A percentile compares a stretch with the other conserved stretches of the same genome.
Conservation (phyloP, 192 early-diverging fungal genomes). For the Umbelopsis ramanniana region DNA sequence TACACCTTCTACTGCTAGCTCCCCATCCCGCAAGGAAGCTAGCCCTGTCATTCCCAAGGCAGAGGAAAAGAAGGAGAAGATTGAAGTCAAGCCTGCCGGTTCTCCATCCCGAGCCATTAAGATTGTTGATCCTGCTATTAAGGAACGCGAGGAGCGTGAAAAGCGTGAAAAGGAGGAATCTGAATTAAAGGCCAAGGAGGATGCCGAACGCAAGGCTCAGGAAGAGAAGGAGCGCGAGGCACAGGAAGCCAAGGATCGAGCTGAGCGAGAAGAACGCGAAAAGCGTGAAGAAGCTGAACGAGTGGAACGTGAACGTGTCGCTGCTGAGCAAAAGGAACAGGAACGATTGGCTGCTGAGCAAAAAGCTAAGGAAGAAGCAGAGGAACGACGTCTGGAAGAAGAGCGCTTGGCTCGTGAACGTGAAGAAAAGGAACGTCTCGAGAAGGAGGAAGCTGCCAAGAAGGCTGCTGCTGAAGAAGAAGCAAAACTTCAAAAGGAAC, state of each 20-base stretch:
- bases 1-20: slow-evolving; percentile 37
- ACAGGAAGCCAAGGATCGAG: slow-evolving; percentile 37
- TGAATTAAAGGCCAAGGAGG: slow-evolving; percentile 36
- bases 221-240: slow-evolving; percentile 36
- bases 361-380: slow-evolving; percentile 34
- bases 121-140: slow-evolving; percentile 57
- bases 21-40: slow-evolving; percentile 23
- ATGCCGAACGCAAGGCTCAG: slow-evolving; percentile 29
- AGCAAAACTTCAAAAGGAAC: slow-evolving; percentile 14
- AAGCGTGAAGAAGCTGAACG: slow-evolving; percentile 18
- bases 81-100: slow-evolving; percentile 35
- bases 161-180: slow-evolving; percentile 51
- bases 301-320: background rate
- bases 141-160: slow-evolving; percentile 48
- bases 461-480: slow-evolving; percentile 25
- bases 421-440: slow-evolving; percentile 30
- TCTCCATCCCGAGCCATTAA: slow-evolving; percentile 40
- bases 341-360: slow-evolving; percentile 23
- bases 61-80: slow-evolving; percentile 40
- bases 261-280: slow-evolving; percentile 31
- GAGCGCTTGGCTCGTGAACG: slow-evolving; percentile 18
- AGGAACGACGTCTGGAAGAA: slow-evolving; percentile 20
- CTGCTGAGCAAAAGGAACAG: slow-evolving; percentile 13
- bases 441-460: slow-evolving; percentile 27
- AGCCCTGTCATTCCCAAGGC: slow-evolving; percentile 43